phyloP scores from a whole-genome alignment of 352 stramenopile genomes.

The Phytophthora citricola region DNA sequence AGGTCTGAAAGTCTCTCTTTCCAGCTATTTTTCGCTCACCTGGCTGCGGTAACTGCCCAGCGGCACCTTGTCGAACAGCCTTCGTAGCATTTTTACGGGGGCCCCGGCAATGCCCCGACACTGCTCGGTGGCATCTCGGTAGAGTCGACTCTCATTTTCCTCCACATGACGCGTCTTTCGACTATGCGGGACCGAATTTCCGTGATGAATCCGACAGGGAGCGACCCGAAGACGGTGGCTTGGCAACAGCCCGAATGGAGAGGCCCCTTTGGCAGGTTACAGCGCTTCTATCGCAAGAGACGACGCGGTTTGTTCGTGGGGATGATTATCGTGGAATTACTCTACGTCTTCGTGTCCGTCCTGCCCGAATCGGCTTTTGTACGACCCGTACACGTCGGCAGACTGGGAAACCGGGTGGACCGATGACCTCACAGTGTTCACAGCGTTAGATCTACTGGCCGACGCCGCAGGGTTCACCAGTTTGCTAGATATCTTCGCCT shows the following conservation, averaged over 20 bases:
- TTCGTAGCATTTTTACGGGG: not conserved
- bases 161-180: slow-evolving; percentile 18
- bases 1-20: too few relatives aligned
- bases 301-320: slow-evolving; percentile 34
- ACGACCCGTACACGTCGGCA: slow-evolving; percentile 47
- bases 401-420: slow-evolving; percentile 47
- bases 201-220: slow-evolving; percentile 1
- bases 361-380: slow-evolving; percentile 75
- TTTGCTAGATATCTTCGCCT: slow-evolving; percentile 61
- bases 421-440: slow-evolving; percentile 52
- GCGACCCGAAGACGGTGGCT: not conserved
- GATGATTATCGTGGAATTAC: slow-evolving; percentile 37
- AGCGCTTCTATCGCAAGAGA: slow-evolving; percentile 26
- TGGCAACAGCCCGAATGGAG: slow-evolving; percentile 1
- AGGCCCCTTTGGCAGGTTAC: not conserved
- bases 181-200: slow-evolving; percentile 11
- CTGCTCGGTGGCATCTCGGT: slow-evolving; percentile 2
- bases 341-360: slow-evolving; percentile 67
- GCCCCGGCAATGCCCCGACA: slow-evolving; percentile 14
- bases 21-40: too few relatives aligned
- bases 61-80: not conserved
- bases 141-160: not conserved
- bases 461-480: slow-evolving; percentile 49
- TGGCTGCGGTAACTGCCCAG: not conserved
- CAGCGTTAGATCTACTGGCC: slow-evolving; percentile 55